Percentiles rank a stretch among this genome's conserved stretches.
Evolutionary conservation across 2,329 filamentous ascomycete genomes (phyloP).

Genomic region (Penicillium sp.): DNA sequence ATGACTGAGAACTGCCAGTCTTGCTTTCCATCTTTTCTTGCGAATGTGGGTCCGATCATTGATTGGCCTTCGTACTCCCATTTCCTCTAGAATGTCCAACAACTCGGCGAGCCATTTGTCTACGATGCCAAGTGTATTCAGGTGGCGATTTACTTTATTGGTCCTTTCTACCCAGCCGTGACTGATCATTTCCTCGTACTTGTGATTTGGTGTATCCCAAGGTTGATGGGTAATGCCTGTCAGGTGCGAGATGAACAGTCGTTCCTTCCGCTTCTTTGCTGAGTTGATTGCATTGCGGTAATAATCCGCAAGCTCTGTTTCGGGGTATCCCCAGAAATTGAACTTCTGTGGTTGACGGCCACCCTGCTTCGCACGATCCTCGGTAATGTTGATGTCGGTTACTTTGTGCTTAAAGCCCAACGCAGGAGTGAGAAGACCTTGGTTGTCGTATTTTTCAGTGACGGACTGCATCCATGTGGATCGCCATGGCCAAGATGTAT

Average conservation of each 20-base stretch:
- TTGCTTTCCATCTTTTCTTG: conserved; percentile 34
- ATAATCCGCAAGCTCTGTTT: conserved; percentile 22
- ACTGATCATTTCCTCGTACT: conserved; percentile 21
- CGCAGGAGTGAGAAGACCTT: conserved; percentile 19
- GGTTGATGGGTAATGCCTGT: conserved; percentile 29
- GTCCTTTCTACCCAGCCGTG: conserved; percentile 25
- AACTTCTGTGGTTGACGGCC: conserved; percentile 11
- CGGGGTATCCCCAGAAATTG: conserved; percentile 25
- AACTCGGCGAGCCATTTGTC: neutral
- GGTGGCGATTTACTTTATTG: neutral
- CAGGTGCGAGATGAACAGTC: conserved; percentile 26
- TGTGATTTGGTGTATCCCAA: conserved; percentile 21
- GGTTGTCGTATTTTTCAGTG: conserved; percentile 27
- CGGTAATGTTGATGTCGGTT: conserved; percentile 16
- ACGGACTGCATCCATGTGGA: conserved; percentile 28
- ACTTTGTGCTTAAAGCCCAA: conserved; percentile 22
- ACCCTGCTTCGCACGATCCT: conserved; percentile 11
- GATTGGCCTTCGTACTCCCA: conserved; percentile 46
- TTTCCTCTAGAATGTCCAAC: neutral
- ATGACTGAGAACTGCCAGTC: conserved; percentile 37
- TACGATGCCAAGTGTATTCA: neutral
- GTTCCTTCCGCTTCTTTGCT: conserved; percentile 23
- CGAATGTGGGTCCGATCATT: conserved; percentile 42
- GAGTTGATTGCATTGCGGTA: conserved; percentile 21
- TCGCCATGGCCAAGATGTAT: conserved; percentile 24